Percentiles rank a stretch among this genome's conserved stretches.
Conservation (phyloP, 2,329 filamentous ascomycete genomes). For the Neocucurbitaria cava region DNA sequence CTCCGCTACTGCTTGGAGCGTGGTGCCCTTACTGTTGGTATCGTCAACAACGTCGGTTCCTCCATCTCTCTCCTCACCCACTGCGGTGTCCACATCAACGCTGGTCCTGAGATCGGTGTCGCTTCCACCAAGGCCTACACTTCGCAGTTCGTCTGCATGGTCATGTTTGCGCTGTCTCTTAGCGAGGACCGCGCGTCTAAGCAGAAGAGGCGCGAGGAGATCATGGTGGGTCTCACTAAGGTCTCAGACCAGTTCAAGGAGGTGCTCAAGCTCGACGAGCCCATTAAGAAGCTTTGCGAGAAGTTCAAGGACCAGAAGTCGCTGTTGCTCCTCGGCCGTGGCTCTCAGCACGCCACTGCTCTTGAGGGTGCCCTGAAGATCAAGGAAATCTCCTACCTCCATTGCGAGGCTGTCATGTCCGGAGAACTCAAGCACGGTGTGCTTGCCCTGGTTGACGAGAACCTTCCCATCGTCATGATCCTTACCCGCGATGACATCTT, state of each 20-base stretch:
- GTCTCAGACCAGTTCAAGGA: slow-evolving; percentile 91
- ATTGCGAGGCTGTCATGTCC: slow-evolving; percentile 99
- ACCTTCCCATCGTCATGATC: slow-evolving; percentile 99
- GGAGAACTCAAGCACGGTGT: slow-evolving; percentile 99
- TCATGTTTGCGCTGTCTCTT: slow-evolving; percentile 97
- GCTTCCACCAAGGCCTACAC: slow-evolving; percentile 99
- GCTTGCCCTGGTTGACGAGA: slow-evolving; percentile 94
- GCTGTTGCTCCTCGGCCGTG: slow-evolving; percentile 88
- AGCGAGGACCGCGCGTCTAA: slow-evolving; percentile 97
- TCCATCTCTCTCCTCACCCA: slow-evolving; percentile 98
- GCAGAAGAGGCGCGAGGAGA: slow-evolving; percentile 87
- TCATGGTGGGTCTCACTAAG: slow-evolving; percentile 89
- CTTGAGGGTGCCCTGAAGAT: slow-evolving; percentile 98
- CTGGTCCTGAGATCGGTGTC: slow-evolving; percentile 97
- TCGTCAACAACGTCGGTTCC: slow-evolving; percentile 98
- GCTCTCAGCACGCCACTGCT: slow-evolving; percentile 95
- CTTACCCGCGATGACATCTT: slow-evolving; percentile 95
- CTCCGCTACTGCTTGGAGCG: slow-evolving; percentile 98
- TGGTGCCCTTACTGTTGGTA: slow-evolving; percentile 94
- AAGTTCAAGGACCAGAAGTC: slow-evolving; percentile 99
- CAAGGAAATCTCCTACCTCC: slow-evolving; percentile 99
- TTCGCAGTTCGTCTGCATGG: slow-evolving; percentile 98
- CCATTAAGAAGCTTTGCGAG: slow-evolving; percentile 92
- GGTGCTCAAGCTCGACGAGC: slow-evolving; percentile 87
- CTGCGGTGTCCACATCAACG: slow-evolving; percentile 99